These are phyloP conservation scores for Yarrowia porcina DNA, from an alignment of 805 yeast species.

Conservation along the genomic window DNA sequence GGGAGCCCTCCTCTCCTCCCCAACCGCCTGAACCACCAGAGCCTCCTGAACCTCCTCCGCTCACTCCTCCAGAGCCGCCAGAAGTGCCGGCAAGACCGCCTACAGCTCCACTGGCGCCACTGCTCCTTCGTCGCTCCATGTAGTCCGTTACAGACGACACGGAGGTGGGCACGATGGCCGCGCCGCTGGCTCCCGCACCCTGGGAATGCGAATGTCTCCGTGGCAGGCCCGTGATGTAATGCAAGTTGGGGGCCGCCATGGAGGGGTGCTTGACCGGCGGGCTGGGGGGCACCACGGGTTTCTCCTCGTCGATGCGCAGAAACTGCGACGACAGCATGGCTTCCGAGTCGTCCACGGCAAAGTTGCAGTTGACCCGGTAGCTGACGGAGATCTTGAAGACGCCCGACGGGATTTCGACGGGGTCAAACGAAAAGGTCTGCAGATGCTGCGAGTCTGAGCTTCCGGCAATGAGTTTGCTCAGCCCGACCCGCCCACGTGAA, in stretches of 20 bases:
- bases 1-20: background rate
- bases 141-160: conserved; percentile 1
- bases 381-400: conserved; percentile 70
- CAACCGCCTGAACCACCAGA: background rate
- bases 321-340: conserved; percentile 59
- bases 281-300: conserved; percentile 25
- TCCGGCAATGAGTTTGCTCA: conserved; percentile 53
- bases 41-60: background rate
- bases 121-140: conserved; percentile 9
- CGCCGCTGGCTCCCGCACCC: background rate
- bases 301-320: conserved; percentile 44
- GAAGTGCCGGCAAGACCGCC: background rate
- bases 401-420: conserved; percentile 75
- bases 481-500: conserved; percentile 80
- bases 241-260: conserved; percentile 41
- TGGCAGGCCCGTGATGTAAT: conserved; percentile 22
- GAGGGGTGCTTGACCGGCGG: conserved; percentile 62
- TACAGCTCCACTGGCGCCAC: background rate
- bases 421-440: conserved; percentile 47
- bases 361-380: conserved; percentile 68
- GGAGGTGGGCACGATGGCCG: background rate
- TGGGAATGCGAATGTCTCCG: conserved; percentile 6
- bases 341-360: conserved; percentile 65
- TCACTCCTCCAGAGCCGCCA: background rate
- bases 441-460: background rate